phyloP scores from a whole-genome alignment of 73 alveolate species.

The Paramecium primaurelia region DNA sequence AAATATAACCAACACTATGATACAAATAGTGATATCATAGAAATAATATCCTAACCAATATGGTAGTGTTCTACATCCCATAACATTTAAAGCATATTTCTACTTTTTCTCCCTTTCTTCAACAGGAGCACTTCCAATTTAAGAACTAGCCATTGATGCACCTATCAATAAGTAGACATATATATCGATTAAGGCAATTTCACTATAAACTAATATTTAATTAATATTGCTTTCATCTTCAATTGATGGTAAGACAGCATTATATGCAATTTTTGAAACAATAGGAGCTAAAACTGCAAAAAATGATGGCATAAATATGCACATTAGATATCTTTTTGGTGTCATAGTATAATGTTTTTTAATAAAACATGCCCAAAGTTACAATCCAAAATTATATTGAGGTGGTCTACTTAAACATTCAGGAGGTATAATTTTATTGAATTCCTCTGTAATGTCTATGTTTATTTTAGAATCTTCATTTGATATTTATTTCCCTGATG shows the following conservation, averaged over 20 bases:
- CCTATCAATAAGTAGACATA: background rate
- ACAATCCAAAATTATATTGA: background rate
- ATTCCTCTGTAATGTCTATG: background rate
- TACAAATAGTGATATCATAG: constrained; percentile 4
- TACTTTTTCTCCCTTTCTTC: constrained; percentile 22
- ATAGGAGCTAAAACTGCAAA: background rate
- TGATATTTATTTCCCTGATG: background rate
- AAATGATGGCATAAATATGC: background rate
- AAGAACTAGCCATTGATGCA: background rate
- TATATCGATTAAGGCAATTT: background rate
- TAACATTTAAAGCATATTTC: constrained; percentile 56
- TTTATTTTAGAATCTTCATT: background rate
- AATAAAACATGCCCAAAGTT: constrained; percentile 30
- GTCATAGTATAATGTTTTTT: constrained; percentile 32
- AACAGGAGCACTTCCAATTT: constrained; percentile 13
- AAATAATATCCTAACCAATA: constrained; percentile 49
- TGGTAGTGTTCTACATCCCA: constrained; percentile 60
- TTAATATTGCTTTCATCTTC: background rate
- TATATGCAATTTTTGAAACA: background rate
- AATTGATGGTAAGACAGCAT: background rate
- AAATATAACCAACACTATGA: background rate
- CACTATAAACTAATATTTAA: background rate
- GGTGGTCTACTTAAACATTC: constrained; percentile 50
- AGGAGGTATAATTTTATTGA: constrained; percentile 46
- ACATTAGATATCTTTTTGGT: background rate